Percentiles rank a stretch among this genome's conserved stretches.
These are phyloP conservation scores for Debaryomyces coudertii DNA, from an alignment of 1,139 yeast species.

Conservation along the genomic window DNA sequence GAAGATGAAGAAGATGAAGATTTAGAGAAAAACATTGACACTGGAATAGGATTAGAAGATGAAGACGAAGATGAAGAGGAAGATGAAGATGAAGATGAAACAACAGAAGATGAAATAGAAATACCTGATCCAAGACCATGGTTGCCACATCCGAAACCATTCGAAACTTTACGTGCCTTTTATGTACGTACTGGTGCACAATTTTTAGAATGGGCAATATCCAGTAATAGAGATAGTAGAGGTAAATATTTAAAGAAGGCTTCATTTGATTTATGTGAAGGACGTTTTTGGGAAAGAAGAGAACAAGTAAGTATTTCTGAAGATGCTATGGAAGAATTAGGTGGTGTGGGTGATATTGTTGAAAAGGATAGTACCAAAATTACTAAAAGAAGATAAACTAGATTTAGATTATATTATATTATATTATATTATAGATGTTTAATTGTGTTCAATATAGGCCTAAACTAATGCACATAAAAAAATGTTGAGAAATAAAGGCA, in stretches of 20 bases:
- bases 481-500: constrained; percentile 26
- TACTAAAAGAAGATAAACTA: constrained; percentile 40
- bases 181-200: constrained; percentile 85
- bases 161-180: constrained; percentile 80
- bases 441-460: constrained; percentile 8
- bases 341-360: constrained; percentile 90
- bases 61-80: constrained; percentile 64
- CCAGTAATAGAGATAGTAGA: constrained; percentile 81
- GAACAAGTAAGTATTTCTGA: constrained; percentile 88
- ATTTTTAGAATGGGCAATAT: constrained; percentile 90
- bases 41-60: constrained; percentile 56
- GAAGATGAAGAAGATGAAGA: constrained; percentile 65
- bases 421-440: constrained; percentile 1
- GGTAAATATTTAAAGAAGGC: constrained; percentile 89
- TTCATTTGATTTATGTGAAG: constrained; percentile 89
- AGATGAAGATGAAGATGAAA: constrained; percentile 63
- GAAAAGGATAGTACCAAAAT: constrained; percentile 66
- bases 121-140: constrained; percentile 93
- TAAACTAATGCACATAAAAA: constrained; percentile 11
- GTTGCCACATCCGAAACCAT: constrained; percentile 97
- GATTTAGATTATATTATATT: constrained; percentile 8
- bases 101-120: constrained; percentile 63
- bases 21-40: constrained; percentile 68
- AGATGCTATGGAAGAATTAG: constrained; percentile 84
- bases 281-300: constrained; percentile 98